These are phyloP conservation scores for Globisporangium sylvaticum DNA, from an alignment of 352 stramenopile species.

Conservation along the genomic window DNA sequence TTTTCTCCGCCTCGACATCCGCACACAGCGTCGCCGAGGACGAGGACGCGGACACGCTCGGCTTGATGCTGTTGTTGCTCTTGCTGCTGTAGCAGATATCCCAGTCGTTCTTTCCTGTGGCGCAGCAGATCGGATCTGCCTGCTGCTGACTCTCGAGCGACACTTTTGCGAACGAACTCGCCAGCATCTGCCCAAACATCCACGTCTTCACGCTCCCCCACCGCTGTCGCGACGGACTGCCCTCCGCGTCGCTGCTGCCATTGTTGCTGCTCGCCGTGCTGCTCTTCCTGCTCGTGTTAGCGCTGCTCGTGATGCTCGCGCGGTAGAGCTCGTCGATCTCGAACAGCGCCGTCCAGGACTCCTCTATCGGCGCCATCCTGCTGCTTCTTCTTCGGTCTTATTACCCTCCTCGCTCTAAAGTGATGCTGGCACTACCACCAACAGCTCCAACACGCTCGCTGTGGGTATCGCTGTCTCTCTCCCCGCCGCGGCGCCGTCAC, in stretches of 20 bases:
- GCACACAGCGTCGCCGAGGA: constrained; percentile 45
- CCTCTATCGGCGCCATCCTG: constrained; percentile 17
- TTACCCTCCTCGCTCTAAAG: neutral
- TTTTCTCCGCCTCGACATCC: constrained; percentile 28
- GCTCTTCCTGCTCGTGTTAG: neutral
- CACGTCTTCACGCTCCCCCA: constrained; percentile 75
- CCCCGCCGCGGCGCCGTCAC: neutral
- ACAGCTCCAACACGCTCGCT: neutral
- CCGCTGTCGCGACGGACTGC: constrained; percentile 22
- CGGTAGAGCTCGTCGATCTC: constrained; percentile 7
- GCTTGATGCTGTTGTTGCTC: constrained; percentile 6
- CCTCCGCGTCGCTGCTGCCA: constrained; percentile 1
- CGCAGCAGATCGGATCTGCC: neutral
- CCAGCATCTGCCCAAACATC: constrained; percentile 65
- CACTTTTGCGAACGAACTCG: constrained; percentile 63
- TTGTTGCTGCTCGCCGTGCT: constrained; percentile 6
- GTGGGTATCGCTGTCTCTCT: constrained; percentile 1
- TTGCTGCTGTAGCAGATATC: constrained; percentile 31
- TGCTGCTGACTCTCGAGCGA: constrained; percentile 24
- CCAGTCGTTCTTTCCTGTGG: constrained; percentile 31
- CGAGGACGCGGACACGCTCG: constrained; percentile 43
- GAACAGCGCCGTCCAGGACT: constrained; percentile 9
- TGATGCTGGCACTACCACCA: neutral
- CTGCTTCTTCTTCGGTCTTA: neutral
- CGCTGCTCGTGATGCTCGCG: constrained; percentile 1